These are phyloP conservation scores for Amorphotheca resinae DNA, from an alignment of 495 filamentous ascomycete genomes.

Conservation along the genomic window DNA sequence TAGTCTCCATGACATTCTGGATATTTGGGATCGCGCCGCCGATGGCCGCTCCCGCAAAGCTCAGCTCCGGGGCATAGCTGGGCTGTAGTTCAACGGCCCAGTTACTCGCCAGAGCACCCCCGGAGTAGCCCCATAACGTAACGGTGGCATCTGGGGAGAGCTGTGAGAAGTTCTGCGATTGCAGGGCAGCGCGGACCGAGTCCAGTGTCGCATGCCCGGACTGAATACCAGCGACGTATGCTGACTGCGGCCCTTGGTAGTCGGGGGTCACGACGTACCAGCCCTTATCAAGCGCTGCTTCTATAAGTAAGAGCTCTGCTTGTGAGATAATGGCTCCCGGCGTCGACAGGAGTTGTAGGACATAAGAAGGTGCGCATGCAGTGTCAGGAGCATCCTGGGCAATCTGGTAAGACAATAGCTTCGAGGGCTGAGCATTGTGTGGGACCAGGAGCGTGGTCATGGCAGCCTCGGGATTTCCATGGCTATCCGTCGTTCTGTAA, in stretches of 20 bases:
- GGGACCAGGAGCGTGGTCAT: conserved; percentile 39
- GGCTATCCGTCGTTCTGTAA: conserved; percentile 35
- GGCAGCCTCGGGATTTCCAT: conserved; percentile 29
- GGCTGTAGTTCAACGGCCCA: conserved; percentile 40
- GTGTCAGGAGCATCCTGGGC: background rate
- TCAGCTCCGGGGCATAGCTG: conserved; percentile 40
- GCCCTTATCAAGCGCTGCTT: conserved; percentile 25
- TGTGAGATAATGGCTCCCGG: background rate
- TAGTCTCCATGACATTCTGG: background rate
- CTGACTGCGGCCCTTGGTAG: conserved; percentile 30
- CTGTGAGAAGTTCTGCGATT: background rate
- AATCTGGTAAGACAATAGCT: background rate
- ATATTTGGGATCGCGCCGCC: conserved; percentile 33
- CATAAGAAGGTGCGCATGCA: background rate
- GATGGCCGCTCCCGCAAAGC: conserved; percentile 34
- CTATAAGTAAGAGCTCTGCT: conserved; percentile 11
- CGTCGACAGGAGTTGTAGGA: background rate
- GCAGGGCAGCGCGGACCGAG: conserved; percentile 29
- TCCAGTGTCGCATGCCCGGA: conserved; percentile 36
- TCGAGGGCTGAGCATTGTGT: background rate
- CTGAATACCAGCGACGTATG: conserved; percentile 29
- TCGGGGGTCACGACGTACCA: conserved; percentile 38
- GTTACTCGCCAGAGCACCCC: conserved; percentile 38
- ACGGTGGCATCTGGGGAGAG: conserved; percentile 12
- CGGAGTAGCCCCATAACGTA: conserved; percentile 43